Percentiles rank a stretch among this genome's conserved stretches.
Evolutionary conservation across 2,329 filamentous ascomycete species (phyloP).

Genomic region (Tolypocladium endophyticum): DNA sequence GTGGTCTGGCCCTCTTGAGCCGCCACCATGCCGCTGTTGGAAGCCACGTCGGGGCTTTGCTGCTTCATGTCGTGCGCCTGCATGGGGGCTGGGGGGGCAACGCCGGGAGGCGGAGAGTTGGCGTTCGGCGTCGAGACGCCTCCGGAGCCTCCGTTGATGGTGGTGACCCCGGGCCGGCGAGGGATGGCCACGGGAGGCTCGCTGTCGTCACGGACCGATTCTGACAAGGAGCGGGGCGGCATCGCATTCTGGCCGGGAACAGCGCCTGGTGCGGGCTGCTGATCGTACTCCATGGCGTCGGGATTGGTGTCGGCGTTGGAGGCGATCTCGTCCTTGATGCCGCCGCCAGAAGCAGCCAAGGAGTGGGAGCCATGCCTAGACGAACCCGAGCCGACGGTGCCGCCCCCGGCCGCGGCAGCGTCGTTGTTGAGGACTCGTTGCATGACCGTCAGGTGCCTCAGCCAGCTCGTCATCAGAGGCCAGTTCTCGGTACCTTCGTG

Average conservation of each 20-base stretch:
- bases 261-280: constrained; percentile 17
- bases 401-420: constrained; percentile 21
- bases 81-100: constrained; percentile 12
- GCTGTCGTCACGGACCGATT: constrained; percentile 35
- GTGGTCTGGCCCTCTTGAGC: constrained; percentile 21
- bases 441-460: constrained; percentile 50
- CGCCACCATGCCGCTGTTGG: constrained; percentile 18
- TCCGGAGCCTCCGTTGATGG: constrained; percentile 47
- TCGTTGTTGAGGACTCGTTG: constrained; percentile 48
- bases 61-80: constrained; percentile 24
- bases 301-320: constrained; percentile 45
- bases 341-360: constrained; percentile 14
- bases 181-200: constrained; percentile 39
- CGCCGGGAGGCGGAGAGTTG: constrained; percentile 29
- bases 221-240: constrained; percentile 24
- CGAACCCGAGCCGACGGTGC: constrained; percentile 12
- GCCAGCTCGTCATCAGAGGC: constrained; percentile 49
- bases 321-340: constrained; percentile 41
- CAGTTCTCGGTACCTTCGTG: constrained; percentile 48
- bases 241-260: constrained; percentile 17
- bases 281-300: constrained; percentile 49
- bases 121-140: constrained; percentile 34
- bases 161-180: constrained; percentile 43
- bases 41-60: constrained; percentile 18
- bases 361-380: constrained; percentile 22